These are phyloP conservation scores for Schwanniomyces sp. DNA, from an alignment of 805 yeast species.

Conservation along the genomic window DNA sequence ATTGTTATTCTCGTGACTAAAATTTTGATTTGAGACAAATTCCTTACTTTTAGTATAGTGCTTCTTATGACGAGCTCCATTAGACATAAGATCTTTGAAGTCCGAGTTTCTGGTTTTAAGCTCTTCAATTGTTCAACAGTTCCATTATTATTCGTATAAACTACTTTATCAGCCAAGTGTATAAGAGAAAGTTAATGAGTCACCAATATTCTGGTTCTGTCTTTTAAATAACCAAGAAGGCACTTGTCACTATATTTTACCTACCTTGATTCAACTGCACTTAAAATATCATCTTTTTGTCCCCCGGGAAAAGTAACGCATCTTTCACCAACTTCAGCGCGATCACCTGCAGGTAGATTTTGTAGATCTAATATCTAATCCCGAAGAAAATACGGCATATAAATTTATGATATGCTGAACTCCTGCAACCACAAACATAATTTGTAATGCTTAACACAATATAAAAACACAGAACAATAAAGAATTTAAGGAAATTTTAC, in stretches of 20 bases:
- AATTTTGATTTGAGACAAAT: slow-evolving; percentile 4
- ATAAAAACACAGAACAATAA: too few relatives aligned
- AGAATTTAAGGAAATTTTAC: too few relatives aligned
- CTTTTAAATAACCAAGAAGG: slow-evolving; percentile 54
- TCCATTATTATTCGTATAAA: slow-evolving; percentile 69
- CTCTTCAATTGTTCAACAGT: slow-evolving; percentile 55
- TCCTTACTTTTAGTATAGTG: not conserved
- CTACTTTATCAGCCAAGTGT: slow-evolving; percentile 64
- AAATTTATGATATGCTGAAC: too few relatives aligned
- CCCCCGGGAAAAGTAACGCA: slow-evolving; percentile 87
- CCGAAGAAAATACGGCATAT: slow-evolving; percentile 70
- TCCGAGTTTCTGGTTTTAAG: slow-evolving; percentile 38
- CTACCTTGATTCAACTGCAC: slow-evolving; percentile 90
- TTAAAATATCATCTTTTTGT: slow-evolving; percentile 82
- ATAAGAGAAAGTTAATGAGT: slow-evolving; percentile 81
- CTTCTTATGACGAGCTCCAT: slow-evolving; percentile 15
- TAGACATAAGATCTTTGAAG: slow-evolving; percentile 42
- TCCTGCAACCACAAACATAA: too few relatives aligned
- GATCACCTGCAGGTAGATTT: slow-evolving; percentile 70
- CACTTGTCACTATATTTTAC: slow-evolving; percentile 71
- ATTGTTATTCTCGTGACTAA: slow-evolving; percentile 10
- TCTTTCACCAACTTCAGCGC: slow-evolving; percentile 80
- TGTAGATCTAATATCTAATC: slow-evolving; percentile 64
- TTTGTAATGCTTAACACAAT: too few relatives aligned
- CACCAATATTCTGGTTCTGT: slow-evolving; percentile 71